Evolutionary conservation across 495 filamentous ascomycete species (phyloP), one percentile per base, ranked within the genome.

Genomic region (Lasiosphaeriaceae sp.): DNA sequence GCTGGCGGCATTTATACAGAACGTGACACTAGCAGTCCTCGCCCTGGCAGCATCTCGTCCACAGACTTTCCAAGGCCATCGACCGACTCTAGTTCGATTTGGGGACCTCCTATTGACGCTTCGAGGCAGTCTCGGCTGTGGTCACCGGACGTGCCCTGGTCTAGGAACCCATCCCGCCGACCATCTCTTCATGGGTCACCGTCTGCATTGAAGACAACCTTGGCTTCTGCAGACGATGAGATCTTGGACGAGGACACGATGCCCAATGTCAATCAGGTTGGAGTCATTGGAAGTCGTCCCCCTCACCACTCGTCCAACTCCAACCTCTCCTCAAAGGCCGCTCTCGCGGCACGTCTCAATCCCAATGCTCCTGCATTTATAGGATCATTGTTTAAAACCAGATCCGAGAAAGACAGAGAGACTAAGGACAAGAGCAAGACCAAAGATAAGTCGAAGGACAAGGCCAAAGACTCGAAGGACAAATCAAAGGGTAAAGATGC

Each of bases 51-150:
- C 14, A 89, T 88, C 24, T 86, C 89, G 8, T 92, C 90, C 0
- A 85, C 86, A 50, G 90, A 94, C 50, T 77, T 93, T 46, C 87
- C 89, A 1, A 81, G 89, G 55, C 90, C 90, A 0, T 93, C 90
- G 2, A 90, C 86, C 9, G 90, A 94, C 46, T 89, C 86, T 24
- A 82, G 68, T 14, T 75, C 73, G 29, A 79, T 80, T 45, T 80
- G 77, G 77, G 69, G 67, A n/a, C 70, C 70, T 2, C 67, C 59
- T 1, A 52, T 43, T 2, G 70, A 71, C n/a, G 45, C 48, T 1
- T 41, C 57, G 23, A 70, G 72, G 22, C 64, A 63, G 11, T 76
- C 67, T 35, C 66, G 76, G 22, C 60, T 80, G 24, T 80, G 77
- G 77, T 67, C 69, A 11, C 64, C 71, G 11, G 73, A 74, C 5